phyloP scores from a whole-genome alignment of 495 filamentous ascomycete genomes.

The Aspergillus nidulans region DNA sequence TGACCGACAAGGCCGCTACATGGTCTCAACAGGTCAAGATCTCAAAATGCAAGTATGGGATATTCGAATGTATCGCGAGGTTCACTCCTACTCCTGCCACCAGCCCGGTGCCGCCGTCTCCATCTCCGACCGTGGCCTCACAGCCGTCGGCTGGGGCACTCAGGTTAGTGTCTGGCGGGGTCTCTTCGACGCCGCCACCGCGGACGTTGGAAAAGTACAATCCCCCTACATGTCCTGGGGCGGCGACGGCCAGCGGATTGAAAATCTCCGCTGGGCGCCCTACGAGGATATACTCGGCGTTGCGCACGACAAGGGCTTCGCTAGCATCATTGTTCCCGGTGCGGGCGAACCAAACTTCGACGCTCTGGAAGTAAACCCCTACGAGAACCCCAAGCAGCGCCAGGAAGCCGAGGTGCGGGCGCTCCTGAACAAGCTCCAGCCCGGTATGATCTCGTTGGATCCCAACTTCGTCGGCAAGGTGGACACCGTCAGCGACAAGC shows the following conservation, averaged over 20 bases:
- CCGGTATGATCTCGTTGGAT: slow-evolving; percentile 94
- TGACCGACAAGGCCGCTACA: slow-evolving; percentile 88
- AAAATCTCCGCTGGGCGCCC: slow-evolving; percentile 85
- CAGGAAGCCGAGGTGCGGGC: slow-evolving; percentile 88
- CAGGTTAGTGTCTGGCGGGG: slow-evolving; percentile 85
- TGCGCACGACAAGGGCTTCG: slow-evolving; percentile 80
- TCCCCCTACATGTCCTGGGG: slow-evolving; percentile 93
- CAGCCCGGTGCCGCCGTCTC: slow-evolving; percentile 78
- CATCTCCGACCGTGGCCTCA: slow-evolving; percentile 82
- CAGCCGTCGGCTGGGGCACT: slow-evolving; percentile 90
- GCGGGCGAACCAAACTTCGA: slow-evolving; percentile 97
- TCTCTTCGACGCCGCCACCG: slow-evolving; percentile 65
- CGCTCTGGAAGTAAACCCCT: slow-evolving; percentile 90
- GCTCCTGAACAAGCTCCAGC: slow-evolving; percentile 87
- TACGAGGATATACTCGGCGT: slow-evolving; percentile 90
- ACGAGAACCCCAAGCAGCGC: slow-evolving; percentile 87
- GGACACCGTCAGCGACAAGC: slow-evolving; percentile 69
- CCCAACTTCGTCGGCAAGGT: slow-evolving; percentile 86
- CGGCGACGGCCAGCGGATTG: slow-evolving; percentile 75
- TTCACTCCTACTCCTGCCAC: slow-evolving; percentile 84
- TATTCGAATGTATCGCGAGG: slow-evolving; percentile 86
- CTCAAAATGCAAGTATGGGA: slow-evolving; percentile 94
- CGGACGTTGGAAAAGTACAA: slow-evolving; percentile 72
- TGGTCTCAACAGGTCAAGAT: slow-evolving; percentile 92
- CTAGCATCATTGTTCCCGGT: slow-evolving; percentile 82